A percentile compares a stretch with the other conserved stretches of the same genome.
These are phyloP conservation scores for Tolypocladium capitatum DNA, from an alignment of 2,329 filamentous ascomycete genomes.

Conservation along the genomic window DNA sequence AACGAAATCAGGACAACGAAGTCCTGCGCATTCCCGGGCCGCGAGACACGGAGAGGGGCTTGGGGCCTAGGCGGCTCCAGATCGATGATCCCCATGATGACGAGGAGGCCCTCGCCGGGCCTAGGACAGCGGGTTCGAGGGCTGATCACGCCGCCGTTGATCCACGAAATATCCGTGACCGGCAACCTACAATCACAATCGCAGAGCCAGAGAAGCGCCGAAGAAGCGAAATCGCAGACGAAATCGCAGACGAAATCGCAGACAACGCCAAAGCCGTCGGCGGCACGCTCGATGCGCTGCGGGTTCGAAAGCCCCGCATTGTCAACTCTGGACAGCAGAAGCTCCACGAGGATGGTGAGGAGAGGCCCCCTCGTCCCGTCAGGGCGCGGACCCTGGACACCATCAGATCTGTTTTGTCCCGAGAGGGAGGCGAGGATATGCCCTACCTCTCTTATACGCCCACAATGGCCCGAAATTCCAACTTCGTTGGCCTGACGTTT, in stretches of 20 bases:
- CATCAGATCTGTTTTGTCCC: slow-evolving; percentile 42
- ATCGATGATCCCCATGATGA: slow-evolving; percentile 23
- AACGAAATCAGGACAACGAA: slow-evolving; percentile 62
- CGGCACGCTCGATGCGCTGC: slow-evolving; percentile 26
- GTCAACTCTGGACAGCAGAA: slow-evolving; percentile 25
- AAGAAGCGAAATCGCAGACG: slow-evolving; percentile 23
- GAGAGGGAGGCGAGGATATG: slow-evolving; percentile 45
- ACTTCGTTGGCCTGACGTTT: slow-evolving; percentile 76
- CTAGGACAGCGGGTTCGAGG: slow-evolving; percentile 13
- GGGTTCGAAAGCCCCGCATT: slow-evolving; percentile 28
- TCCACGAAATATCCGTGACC: slow-evolving; percentile 16
- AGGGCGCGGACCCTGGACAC: slow-evolving; percentile 41
- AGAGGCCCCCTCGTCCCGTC: slow-evolving; percentile 10
- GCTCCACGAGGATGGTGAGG: slow-evolving; percentile 22
- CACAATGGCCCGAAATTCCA: slow-evolving; percentile 84
- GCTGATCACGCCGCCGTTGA: slow-evolving; percentile 9
- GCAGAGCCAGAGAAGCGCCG: slow-evolving; percentile 41
- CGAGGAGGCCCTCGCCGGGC: slow-evolving; percentile 15
- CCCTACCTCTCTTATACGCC: slow-evolving; percentile 93
- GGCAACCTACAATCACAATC: slow-evolving; percentile 50
- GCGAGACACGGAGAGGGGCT: slow-evolving; percentile 74
- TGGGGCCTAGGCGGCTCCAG: slow-evolving; percentile 47
- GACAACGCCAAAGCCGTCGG: slow-evolving; percentile 30
- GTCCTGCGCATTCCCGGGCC: slow-evolving; percentile 84
- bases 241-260: slow-evolving; percentile 23